Base-by-base conservation (phyloP, 768 basidiomycete species). In the Macrocybe gigantea region DNA sequence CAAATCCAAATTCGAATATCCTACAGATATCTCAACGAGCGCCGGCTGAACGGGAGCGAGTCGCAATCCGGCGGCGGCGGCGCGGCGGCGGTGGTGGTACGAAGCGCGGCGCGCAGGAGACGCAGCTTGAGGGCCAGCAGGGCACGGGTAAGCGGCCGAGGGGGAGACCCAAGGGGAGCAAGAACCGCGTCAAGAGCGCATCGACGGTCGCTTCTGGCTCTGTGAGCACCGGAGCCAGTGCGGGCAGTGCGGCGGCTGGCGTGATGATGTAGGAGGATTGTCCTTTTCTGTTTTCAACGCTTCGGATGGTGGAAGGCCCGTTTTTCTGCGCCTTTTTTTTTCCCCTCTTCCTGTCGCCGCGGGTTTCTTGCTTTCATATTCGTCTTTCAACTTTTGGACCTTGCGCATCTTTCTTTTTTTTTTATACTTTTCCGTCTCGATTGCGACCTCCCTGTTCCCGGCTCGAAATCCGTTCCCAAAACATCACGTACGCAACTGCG, bases 81-180 rank as follows among this genome's bases (percentile, higher is more conserved):
- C 52, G 47, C 37, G 13, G 40, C 41, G 7, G 39, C 45, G 37
- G 39, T 51, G 29, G 50, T 60, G 52, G 61, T 42, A 39, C 51
- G 50, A 66, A 73, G 61, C 60, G 68, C 35, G 51, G 52, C 0
- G 53, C 56, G 14, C 56, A 60, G 15, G 45, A 53, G 22, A 41
- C 45, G 44, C 47, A 29, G 52, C 47, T 15, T 34, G 68, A 66
- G 10, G 57, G 50, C 11, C 62, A 56, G 14, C 53, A 53, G 29
- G 55, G 47, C 7, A 49, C 56, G 11, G 60, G 59, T 6, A 85
- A 84, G 52, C 64, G 82, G 10, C 80, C 83, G 0, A 68, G 84
- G 38, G 84, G 84, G 29, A 66, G 84, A 7, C 84, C 84, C 33
- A 83, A 81, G 56, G 85, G 85, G 2, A 87, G 84, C 60, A 85